Evolutionary conservation across 495 filamentous ascomycete species (phyloP).

Genomic region (Xylaria acuta): DNA sequence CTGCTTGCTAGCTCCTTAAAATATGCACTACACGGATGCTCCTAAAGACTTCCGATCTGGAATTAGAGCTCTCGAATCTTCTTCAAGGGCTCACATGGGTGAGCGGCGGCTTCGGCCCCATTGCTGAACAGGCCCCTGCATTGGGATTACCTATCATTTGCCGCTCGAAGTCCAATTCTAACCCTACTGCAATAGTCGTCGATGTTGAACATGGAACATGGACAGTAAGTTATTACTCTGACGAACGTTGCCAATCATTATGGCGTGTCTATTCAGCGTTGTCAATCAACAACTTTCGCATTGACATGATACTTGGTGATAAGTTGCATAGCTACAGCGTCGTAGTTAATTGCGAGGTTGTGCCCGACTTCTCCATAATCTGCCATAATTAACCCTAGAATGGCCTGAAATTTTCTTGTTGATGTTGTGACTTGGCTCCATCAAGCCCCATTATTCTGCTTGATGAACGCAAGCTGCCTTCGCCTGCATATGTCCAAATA

Average conservation of each 20-base stretch:
- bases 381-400: conserved; percentile 28
- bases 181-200: background rate
- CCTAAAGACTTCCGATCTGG: conserved; percentile 3
- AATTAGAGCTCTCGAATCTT: background rate
- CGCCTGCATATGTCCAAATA: conserved; percentile 26
- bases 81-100: background rate
- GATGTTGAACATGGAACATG: conserved; percentile 20
- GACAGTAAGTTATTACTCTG: conserved; percentile 5
- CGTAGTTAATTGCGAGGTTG: conserved; percentile 11
- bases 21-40: background rate
- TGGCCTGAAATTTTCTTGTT: conserved; percentile 19
- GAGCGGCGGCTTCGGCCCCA: conserved; percentile 21
- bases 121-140: conserved; percentile 23
- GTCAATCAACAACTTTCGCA: conserved; percentile 10
- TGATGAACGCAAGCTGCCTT: conserved; percentile 23
- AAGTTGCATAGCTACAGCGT: conserved; percentile 10
- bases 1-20: background rate
- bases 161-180: too few species aligned
- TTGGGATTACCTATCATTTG: conserved; percentile 20
- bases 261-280: background rate
- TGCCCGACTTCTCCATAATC: conserved; percentile 17
- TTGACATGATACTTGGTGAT: background rate
- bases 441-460: conserved; percentile 17
- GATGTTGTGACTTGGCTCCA: conserved; percentile 16
- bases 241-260: conserved; percentile 2